Evolutionary conservation across 768 basidiomycete genomes (phyloP), one percentile per base, ranked within the genome.

Genomic region (Dacryopinax primogenitus): DNA sequence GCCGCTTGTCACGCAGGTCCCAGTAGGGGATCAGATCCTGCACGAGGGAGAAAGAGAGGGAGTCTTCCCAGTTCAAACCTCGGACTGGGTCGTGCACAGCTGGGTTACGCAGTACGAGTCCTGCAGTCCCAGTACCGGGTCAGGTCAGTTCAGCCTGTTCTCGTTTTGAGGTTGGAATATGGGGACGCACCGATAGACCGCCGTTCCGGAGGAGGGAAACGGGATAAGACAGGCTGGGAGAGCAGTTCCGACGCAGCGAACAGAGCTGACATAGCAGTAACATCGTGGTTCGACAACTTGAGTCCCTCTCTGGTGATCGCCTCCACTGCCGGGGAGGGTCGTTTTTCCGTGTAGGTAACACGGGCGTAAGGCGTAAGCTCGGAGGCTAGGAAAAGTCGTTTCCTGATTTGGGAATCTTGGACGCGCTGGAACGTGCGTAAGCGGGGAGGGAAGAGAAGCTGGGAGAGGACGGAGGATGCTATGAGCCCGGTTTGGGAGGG

Each of bases 231-330:
- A 11, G 51, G 51, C 26, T 58, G 3, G 51, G 13, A 15, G 26
- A 58, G 26, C 3, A 58, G 51, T 6, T 58, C 26, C 4, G 66
- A 65, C 1, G 67, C 70, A 13, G 65, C 64, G 62, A 72, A 71
- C 1, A 71, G 66, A 36, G 71, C 68, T 7, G 68, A 62, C n/a
- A 73, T 72, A 13, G 70, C 66, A 15, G 65, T 65, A 30, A 70
- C 69, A 9, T 69, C 70, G 28, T 71, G 69, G 65, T 71, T 74
- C 1, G 74, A 71, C 4, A 75, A 64, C 74, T 94, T 97, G 66
- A 96, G 75, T 4, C 89, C 88, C 58, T 95, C 90, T 61, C 88
- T 82, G 34, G 97, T 81, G 32, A 86, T 85, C 33, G 83, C 83
- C 64, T 88, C 85, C 3, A 86, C 80, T 0, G 84, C 82, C 6